phyloP scores from a whole-genome alignment of 2,329 filamentous ascomycete genomes.

The Fusarium musae region DNA sequence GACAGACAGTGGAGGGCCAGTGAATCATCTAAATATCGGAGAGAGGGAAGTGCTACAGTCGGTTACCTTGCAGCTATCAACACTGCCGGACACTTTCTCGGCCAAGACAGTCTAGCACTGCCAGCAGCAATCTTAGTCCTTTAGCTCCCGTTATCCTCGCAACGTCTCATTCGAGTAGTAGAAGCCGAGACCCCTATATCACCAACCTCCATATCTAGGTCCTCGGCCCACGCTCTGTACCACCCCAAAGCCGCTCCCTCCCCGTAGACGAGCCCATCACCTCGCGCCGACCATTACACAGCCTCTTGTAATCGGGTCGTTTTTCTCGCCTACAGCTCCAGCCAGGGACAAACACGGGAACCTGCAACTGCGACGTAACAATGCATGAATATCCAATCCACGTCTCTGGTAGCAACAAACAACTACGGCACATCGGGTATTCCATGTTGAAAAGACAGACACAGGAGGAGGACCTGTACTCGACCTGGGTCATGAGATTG shows the following conservation, averaged over 20 bases:
- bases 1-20: neutral
- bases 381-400: conserved; percentile 4
- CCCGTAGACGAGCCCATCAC: conserved; percentile 22
- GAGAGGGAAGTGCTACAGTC: neutral
- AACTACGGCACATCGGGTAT: conserved; percentile 3
- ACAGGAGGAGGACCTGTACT: neutral
- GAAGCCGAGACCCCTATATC: conserved; percentile 6
- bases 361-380: conserved; percentile 28
- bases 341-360: conserved; percentile 32
- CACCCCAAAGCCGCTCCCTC: conserved; percentile 10
- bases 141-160: neutral
- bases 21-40: conserved; percentile 10
- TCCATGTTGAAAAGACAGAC: neutral
- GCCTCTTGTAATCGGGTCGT: conserved; percentile 10
- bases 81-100: conserved; percentile 19
- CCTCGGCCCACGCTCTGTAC: conserved; percentile 1
- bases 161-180: conserved; percentile 22
- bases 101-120: neutral
- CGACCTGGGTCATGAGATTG: neutral
- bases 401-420: conserved; percentile 26
- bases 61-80: neutral
- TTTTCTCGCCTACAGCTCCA: conserved; percentile 21
- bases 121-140: neutral
- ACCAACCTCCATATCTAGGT: neutral
- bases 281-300: conserved; percentile 14